phyloP scores from a whole-genome alignment of 768 basidiomycete species.

The Punctularia strigosozonata region DNA sequence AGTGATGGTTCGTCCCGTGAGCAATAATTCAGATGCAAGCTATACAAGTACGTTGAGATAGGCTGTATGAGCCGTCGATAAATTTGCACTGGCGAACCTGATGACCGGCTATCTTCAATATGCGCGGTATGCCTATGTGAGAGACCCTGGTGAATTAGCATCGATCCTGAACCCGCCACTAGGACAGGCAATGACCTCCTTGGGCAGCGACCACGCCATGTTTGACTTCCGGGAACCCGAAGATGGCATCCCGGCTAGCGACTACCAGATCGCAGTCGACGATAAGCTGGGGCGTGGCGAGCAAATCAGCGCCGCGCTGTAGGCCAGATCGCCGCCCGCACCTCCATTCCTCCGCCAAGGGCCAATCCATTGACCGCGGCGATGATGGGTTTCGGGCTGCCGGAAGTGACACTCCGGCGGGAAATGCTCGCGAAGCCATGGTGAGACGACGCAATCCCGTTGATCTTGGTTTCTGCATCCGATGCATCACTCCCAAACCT shows the following conservation, averaged over 20 bases:
- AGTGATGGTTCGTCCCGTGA: constrained; percentile 57
- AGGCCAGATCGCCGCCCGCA: constrained; percentile 19
- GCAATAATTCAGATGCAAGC: constrained; percentile 67
- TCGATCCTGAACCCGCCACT: background rate
- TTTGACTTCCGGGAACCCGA: constrained; percentile 70
- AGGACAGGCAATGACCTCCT: constrained; percentile 38
- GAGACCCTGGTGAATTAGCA: background rate
- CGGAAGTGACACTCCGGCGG: constrained; percentile 39
- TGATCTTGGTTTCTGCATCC: constrained; percentile 31
- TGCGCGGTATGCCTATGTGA: constrained; percentile 50
- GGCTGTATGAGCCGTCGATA: background rate
- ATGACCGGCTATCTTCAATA: constrained; percentile 56
- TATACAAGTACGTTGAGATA: constrained; percentile 15
- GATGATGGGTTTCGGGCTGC: constrained; percentile 76
- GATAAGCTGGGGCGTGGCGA: too few relatives aligned
- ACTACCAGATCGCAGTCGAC: constrained; percentile 73
- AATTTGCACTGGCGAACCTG: constrained; percentile 37
- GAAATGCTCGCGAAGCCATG: constrained; percentile 70
- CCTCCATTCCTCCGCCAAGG: constrained; percentile 22
- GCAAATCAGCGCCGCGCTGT: constrained; percentile 58
- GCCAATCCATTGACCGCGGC: constrained; percentile 70
- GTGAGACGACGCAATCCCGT: constrained; percentile 20
- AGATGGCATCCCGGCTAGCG: constrained; percentile 52
- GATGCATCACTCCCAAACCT: too few relatives aligned
- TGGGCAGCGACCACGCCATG: constrained; percentile 63